These are phyloP conservation scores for Yarrowia phangngaensis DNA, from an alignment of 805 yeast genomes.

Conservation along the genomic window DNA sequence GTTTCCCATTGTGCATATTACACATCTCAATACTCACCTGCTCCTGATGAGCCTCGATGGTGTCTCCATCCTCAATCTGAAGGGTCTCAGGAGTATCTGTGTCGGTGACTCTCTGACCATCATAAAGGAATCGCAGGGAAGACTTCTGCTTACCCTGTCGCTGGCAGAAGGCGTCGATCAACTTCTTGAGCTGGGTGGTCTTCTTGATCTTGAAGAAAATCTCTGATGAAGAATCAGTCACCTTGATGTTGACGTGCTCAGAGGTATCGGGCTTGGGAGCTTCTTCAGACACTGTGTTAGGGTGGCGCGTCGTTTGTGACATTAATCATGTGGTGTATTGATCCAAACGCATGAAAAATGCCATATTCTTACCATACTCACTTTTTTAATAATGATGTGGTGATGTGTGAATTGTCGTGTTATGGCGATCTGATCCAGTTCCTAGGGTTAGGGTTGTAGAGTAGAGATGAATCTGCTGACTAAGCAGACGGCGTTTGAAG, in stretches of 20 bases:
- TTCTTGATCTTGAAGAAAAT: constrained; percentile 93
- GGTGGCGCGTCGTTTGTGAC: no score
- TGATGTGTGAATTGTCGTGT: no score
- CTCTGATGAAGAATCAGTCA: constrained; percentile 89
- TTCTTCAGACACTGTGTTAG: constrained; percentile 30
- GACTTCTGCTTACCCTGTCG: constrained; percentile 88
- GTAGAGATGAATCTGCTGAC: no score
- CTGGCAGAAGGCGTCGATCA: constrained; percentile 97
- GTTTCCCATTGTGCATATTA: no score
- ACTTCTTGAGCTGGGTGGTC: constrained; percentile 85
- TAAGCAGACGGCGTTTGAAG: no score
- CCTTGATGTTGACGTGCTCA: constrained; percentile 88
- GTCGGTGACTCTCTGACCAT: constrained; percentile 84
- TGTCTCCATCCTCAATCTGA: constrained; percentile 93
- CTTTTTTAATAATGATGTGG: no score
- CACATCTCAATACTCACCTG: constrained; percentile 62
- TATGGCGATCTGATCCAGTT: no score
- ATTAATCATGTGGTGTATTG: no score
- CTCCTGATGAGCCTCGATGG: constrained; percentile 94
- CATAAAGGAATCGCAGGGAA: constrained; percentile 83
- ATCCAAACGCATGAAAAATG: no score
- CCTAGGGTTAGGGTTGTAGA: no score
- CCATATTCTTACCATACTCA: no score
- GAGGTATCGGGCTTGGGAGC: constrained; percentile 53
- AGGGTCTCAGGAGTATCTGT: constrained; percentile 85